Evolutionary conservation across 352 stramenopile genomes (phyloP).

Genomic region (Phytophthora pistaciae): DNA sequence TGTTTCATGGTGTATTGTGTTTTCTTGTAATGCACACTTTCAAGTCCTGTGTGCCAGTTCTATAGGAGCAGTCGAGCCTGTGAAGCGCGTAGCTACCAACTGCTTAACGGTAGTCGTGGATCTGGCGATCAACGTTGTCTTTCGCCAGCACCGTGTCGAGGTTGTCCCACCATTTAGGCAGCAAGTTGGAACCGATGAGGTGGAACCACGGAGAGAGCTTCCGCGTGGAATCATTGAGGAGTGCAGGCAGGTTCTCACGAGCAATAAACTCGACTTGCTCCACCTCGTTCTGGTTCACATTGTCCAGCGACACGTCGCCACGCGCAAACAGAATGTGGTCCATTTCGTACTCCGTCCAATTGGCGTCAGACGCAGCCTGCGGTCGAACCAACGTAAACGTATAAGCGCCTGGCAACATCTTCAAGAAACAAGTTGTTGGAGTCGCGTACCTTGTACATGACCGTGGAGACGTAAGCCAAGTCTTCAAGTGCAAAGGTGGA

Average conservation of each 20-base stretch:
- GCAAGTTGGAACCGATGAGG: conserved; percentile 72
- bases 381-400: conserved; percentile 12
- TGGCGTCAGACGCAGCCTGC: conserved; percentile 77
- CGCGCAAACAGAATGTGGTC: conserved; percentile 98
- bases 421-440: conserved; percentile 14
- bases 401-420: conserved; percentile 9
- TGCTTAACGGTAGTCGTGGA: conserved; percentile 67
- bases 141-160: conserved; percentile 67
- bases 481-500: conserved; percentile 80
- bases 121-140: conserved; percentile 57
- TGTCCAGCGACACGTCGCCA: conserved; percentile 75
- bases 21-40: conserved; percentile 17
- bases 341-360: conserved; percentile 99
- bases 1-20: conserved; percentile 12
- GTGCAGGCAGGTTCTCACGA: conserved; percentile 53
- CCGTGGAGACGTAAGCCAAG: conserved; percentile 97
- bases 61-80: conserved; percentile 2
- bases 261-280: conserved; percentile 91
- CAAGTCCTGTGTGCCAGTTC: conserved; percentile 13
- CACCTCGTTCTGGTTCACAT: conserved; percentile 96
- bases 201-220: conserved; percentile 89
- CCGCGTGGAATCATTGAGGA: conserved; percentile 66
- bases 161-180: conserved; percentile 82
- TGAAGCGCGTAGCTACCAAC: conserved; percentile 1
- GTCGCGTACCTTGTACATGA: conserved; percentile 97